phyloP scores from a whole-genome alignment of 169 alveolate genomes.

The Eimeria necatrix region DNA sequence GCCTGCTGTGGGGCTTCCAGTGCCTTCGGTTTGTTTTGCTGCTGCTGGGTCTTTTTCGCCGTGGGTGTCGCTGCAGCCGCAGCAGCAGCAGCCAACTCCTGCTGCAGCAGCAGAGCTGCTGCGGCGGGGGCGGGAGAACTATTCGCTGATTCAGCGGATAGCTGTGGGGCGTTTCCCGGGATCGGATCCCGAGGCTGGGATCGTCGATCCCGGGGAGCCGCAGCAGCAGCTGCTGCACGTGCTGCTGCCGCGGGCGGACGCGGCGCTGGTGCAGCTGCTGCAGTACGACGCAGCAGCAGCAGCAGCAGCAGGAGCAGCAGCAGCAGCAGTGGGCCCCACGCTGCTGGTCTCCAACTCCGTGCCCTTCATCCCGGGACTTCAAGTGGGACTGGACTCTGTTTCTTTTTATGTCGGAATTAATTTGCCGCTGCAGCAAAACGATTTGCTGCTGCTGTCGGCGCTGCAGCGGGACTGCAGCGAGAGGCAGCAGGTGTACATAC shows the following conservation, averaged over 20 bases:
- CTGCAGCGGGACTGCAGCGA: neutral
- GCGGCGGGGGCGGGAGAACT: neutral
- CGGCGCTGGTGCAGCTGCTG: neutral
- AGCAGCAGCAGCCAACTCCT: conserved; percentile 22
- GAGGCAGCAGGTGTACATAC: neutral
- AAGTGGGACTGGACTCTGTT: neutral
- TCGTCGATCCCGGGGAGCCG: neutral
- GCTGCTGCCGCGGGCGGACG: neutral
- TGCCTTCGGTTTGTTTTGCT: neutral
- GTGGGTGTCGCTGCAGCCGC: neutral
- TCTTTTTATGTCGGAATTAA: neutral
- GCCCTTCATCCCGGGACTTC: conserved; percentile 43
- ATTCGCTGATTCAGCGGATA: neutral
- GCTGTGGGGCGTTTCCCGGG: neutral
- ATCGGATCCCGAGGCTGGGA: neutral
- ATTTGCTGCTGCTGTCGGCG: neutral
- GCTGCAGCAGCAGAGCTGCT: conserved; percentile 15
- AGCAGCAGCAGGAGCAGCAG: conserved; percentile 1
- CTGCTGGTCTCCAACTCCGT: neutral
- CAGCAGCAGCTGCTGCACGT: conserved; percentile 6
- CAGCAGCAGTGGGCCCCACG: conserved; percentile 9
- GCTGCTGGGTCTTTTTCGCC: neutral
- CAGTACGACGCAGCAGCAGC: conserved; percentile 29
- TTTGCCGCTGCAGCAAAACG: neutral
- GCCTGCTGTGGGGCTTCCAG: conserved; percentile 14